Conservation (phyloP, 148 eudicot species). For the Rhododendron ovatum region DNA sequence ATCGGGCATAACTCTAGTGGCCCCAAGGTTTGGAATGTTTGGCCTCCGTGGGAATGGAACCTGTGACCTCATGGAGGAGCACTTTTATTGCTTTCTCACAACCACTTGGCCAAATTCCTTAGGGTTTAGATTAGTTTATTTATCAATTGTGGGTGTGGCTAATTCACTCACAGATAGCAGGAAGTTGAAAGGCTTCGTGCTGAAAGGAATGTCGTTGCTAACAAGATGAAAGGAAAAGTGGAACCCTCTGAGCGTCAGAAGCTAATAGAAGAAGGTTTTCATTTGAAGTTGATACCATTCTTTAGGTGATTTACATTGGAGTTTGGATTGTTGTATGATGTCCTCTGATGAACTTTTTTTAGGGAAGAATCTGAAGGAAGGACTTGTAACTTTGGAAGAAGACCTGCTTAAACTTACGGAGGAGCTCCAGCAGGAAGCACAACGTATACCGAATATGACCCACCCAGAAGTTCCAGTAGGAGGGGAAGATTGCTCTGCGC, state of each 20-base stretch:
- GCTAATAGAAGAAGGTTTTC: constrained; percentile 80
- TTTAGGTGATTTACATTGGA: neutral
- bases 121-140: constrained; percentile 17
- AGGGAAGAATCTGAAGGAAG: constrained; percentile 85
- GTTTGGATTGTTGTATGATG: constrained; percentile 20
- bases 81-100: no score
- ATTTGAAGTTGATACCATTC: neutral
- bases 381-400: constrained; percentile 63
- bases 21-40: no score
- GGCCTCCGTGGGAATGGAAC: no score
- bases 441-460: constrained; percentile 86
- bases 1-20: no score
- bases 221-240: constrained; percentile 90
- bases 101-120: no score
- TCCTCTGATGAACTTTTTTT: constrained; percentile 21
- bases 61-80: no score
- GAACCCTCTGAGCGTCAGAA: constrained; percentile 78
- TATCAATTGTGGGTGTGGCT: constrained; percentile 66
- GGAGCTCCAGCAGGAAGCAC: constrained; percentile 87
- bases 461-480: constrained; percentile 91
- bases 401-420: constrained; percentile 71
- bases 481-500: constrained; percentile 65
- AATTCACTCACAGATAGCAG: constrained; percentile 85
- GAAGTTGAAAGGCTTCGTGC: constrained; percentile 88
- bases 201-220: constrained; percentile 88